Evolutionary conservation across 805 yeast species (phyloP).

Genomic region (Peterozyma xylosa): DNA sequence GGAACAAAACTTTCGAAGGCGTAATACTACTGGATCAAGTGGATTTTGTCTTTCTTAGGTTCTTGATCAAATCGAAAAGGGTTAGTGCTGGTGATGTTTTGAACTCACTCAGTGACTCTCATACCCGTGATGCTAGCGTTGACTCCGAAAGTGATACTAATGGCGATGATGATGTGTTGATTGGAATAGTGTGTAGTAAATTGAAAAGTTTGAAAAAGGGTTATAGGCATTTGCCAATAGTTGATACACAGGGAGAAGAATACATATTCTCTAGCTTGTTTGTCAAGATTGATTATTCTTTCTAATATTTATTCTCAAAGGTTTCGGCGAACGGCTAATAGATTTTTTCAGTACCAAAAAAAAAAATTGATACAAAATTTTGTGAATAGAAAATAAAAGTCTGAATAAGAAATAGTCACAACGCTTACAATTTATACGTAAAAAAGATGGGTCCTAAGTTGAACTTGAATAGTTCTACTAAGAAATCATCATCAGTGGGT

Average conservation of each 20-base stretch:
- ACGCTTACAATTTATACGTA: too few species aligned
- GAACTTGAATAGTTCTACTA: too few species aligned
- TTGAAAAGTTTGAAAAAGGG: slow-evolving; percentile 66
- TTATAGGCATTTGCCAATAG: slow-evolving; percentile 73
- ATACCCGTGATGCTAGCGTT: too few species aligned
- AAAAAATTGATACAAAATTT: too few species aligned
- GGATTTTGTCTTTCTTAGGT: slow-evolving; percentile 49
- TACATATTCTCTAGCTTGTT: slow-evolving; percentile 43
- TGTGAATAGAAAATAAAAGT: too few species aligned
- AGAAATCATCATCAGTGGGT: too few species aligned
- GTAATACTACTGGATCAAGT: slow-evolving; percentile 24
- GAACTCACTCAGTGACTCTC: not conserved
- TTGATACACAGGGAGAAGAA: slow-evolving; percentile 77
- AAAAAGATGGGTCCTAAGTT: too few species aligned
- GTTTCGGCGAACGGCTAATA: too few species aligned
- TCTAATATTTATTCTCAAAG: too few species aligned
- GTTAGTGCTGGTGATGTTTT: slow-evolving; percentile 6
- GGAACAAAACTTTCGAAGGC: slow-evolving; percentile 56
- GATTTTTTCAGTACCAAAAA: too few species aligned
- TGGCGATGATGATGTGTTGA: slow-evolving; percentile 14
- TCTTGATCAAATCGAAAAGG: slow-evolving; percentile 32
- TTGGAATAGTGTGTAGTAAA: slow-evolving; percentile 58
- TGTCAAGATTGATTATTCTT: slow-evolving; percentile 24
- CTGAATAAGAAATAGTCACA: too few species aligned
- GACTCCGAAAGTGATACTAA: slow-evolving; percentile 13